Conservation (phyloP, 257 asterid species). For the Solanum arcanum region DNA sequence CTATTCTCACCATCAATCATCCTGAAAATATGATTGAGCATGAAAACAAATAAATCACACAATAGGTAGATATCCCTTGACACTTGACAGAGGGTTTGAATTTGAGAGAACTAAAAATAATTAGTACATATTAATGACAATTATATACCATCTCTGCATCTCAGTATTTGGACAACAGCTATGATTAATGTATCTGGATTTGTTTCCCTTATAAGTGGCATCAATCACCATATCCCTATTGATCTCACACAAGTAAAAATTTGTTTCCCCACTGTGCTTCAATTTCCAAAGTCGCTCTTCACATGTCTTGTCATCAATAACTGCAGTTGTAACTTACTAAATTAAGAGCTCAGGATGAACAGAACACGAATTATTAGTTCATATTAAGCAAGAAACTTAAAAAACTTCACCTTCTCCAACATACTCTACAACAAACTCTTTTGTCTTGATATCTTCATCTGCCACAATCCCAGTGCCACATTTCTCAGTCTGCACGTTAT, state of each 20-base stretch:
- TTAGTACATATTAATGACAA: not conserved
- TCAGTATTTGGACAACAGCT: constrained; percentile 96
- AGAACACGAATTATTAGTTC: not conserved
- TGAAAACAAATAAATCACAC: not conserved
- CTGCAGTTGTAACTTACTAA: constrained; percentile 30
- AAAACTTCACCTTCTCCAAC: constrained; percentile 82
- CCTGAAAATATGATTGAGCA: constrained; percentile 36
- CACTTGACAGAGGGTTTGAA: not conserved
- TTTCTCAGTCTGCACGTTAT: constrained; percentile 72
- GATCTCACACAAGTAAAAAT: constrained; percentile 91
- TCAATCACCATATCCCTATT: constrained; percentile 95
- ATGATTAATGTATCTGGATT: constrained; percentile 94
- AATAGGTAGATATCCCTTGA: not conserved
- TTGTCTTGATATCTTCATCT: constrained; percentile 77
- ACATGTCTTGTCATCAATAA: constrained; percentile 93
- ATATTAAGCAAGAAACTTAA: not conserved
- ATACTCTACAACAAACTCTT: constrained; percentile 90
- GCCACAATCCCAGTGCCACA: constrained; percentile 94
- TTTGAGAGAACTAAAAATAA: not conserved
- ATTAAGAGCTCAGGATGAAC: not conserved
- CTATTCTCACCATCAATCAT: constrained; percentile 90
- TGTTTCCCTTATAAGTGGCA: constrained; percentile 95
- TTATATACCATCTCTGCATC: constrained; percentile 88
- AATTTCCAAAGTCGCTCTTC: constrained; percentile 97
- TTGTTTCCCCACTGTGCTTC: constrained; percentile 87